Percentiles rank a stretch among this genome's conserved stretches.
Conservation (phyloP, 1,284 basidiomycete species). For the Athelia psychrophila region DNA sequence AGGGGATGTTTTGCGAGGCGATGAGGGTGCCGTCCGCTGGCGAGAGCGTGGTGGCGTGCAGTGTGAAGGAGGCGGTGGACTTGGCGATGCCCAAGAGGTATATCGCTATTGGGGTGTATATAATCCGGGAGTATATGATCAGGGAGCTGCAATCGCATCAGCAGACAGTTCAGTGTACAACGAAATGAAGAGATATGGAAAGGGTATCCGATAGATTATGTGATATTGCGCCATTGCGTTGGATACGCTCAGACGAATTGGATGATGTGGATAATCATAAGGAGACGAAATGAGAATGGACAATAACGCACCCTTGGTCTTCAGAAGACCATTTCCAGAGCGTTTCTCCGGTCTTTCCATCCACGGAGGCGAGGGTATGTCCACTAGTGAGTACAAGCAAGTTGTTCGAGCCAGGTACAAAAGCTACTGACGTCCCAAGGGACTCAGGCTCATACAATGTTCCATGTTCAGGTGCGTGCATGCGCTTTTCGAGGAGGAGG, state of each 20-base stretch:
- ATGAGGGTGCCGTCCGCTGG: constrained; percentile 54
- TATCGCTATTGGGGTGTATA: constrained; percentile 48
- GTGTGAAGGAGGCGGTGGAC: constrained; percentile 57
- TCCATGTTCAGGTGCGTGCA: constrained; percentile 48
- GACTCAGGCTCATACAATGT: constrained; percentile 48
- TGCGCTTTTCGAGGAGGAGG: constrained; percentile 63
- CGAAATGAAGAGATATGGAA: not conserved
- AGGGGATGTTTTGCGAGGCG: constrained; percentile 52
- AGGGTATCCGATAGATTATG: not conserved
- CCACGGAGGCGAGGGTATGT: constrained; percentile 47
- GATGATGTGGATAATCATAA: not conserved
- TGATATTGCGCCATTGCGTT: too few species aligned
- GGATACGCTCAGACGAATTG: too few species aligned
- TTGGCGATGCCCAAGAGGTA: constrained; percentile 72
- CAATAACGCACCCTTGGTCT: constrained; percentile 55
- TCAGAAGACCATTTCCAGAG: constrained; percentile 64
- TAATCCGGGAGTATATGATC: constrained; percentile 61
- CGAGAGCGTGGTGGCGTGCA: constrained; percentile 63
- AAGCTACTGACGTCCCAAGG: constrained; percentile 41
- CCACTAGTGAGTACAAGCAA: constrained; percentile 61
- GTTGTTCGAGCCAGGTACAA: constrained; percentile 25
- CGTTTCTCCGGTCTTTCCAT: constrained; percentile 44
- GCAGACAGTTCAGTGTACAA: constrained; percentile 2
- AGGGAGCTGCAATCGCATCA: constrained; percentile 44
- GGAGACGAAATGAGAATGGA: not conserved